Evolutionary conservation across 2,329 filamentous ascomycete genomes (phyloP).

Genomic region (Sclerotinia borealis): DNA sequence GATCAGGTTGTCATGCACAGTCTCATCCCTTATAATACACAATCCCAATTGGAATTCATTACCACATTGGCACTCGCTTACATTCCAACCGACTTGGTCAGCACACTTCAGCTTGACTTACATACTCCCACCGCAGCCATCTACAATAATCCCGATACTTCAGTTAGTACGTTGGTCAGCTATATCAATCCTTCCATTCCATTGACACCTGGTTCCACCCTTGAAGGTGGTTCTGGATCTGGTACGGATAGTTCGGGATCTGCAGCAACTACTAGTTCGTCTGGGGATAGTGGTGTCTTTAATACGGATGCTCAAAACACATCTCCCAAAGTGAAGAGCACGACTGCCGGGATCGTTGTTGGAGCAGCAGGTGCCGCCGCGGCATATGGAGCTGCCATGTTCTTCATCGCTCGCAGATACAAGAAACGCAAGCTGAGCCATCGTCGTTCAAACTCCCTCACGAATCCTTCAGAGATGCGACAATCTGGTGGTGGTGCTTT

Average conservation of each 20-base stretch:
- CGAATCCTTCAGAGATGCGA: conserved; percentile 44
- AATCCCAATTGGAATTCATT: conserved; percentile 62
- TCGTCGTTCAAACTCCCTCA: conserved; percentile 54
- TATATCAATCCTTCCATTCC: conserved; percentile 78
- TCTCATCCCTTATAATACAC: conserved; percentile 72
- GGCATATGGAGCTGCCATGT: conserved; percentile 69
- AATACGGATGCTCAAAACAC: conserved; percentile 37
- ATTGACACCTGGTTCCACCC: conserved; percentile 37
- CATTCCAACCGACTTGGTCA: conserved; percentile 66
- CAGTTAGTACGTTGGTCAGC: conserved; percentile 66
- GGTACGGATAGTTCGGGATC: conserved; percentile 35
- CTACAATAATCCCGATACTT: conserved; percentile 62
- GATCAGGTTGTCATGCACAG: conserved; percentile 59
- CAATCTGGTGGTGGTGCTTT: conserved; percentile 40
- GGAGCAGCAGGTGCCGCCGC: conserved; percentile 61
- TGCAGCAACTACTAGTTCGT: conserved; percentile 27
- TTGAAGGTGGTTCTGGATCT: conserved; percentile 29
- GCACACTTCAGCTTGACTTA: conserved; percentile 62
- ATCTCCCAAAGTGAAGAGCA: conserved; percentile 54
- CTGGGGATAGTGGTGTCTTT: conserved; percentile 37
- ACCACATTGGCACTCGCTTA: conserved; percentile 74
- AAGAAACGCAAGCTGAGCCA: conserved; percentile 58
- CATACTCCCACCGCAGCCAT: conserved; percentile 65
- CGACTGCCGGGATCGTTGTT: conserved; percentile 58
- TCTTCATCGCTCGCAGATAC: conserved; percentile 67